phyloP scores from a whole-genome alignment of 148 eudicot genomes.

The Drosera capensis region DNA sequence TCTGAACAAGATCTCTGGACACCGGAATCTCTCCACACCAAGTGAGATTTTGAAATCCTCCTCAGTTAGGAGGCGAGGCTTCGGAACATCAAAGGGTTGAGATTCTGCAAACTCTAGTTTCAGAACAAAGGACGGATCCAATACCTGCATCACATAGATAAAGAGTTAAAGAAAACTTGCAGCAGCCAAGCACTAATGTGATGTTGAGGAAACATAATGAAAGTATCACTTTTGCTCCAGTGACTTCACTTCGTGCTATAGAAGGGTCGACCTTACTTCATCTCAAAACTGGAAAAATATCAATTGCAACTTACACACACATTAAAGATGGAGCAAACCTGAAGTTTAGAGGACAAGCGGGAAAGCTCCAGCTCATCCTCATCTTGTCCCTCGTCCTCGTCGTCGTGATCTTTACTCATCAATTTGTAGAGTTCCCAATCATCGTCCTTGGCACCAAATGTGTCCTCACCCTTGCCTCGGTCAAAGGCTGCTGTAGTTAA shows the following conservation, averaged over 20 bases:
- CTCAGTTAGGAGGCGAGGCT: constrained; percentile 62
- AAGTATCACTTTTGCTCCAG: background rate
- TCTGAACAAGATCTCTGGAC: constrained; percentile 78
- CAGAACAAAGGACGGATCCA: constrained; percentile 75
- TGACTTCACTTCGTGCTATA: background rate
- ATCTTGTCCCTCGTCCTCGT: constrained; percentile 77
- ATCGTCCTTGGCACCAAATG: constrained; percentile 88
- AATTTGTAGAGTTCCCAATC: constrained; percentile 97
- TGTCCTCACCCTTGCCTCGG: constrained; percentile 97
- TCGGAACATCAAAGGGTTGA: constrained; percentile 42
- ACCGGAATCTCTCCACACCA: constrained; percentile 89
- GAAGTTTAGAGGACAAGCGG: constrained; percentile 67
- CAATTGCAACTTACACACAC: no score
- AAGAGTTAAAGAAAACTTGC: background rate
- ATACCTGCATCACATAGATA: constrained; percentile 30
- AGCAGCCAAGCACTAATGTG: background rate
- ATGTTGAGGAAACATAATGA: background rate
- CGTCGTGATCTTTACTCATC: constrained; percentile 92
- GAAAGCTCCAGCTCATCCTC: constrained; percentile 71
- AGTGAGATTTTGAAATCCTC: constrained; percentile 80
- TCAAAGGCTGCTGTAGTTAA: constrained; percentile 96
- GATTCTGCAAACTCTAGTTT: constrained; percentile 37
- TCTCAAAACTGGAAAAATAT: background rate
- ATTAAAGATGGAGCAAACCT: no score
- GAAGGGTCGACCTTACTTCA: background rate